Base-by-base conservation (phyloP, 1,139 yeast species). In the Geotrichum candidum region DNA sequence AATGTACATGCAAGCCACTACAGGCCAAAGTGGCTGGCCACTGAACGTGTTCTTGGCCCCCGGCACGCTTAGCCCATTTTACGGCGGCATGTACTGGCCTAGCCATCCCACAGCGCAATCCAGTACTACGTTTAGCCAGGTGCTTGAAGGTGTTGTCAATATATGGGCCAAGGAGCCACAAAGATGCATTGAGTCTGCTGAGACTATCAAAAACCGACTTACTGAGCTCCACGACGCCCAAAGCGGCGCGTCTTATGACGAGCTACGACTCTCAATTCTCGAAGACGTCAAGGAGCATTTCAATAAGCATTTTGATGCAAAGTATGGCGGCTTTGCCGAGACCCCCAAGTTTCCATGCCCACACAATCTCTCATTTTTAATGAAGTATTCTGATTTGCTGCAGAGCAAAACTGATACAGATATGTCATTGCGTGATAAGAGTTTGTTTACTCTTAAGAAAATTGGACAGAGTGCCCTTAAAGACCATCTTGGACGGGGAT, bases 1-100 rank as follows among this genome's bases (percentile, higher is more conserved):
- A 73, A 70, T 73, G 72, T 76, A 73, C 62, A 66, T 76, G 51
- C 78, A 76, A 64, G 77, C 74, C 9, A 70, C 74, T 3, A 66
- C 67, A 18, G 78, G 78, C n/a, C 70, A 69, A 3, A 77, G 78
- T 15, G 79, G 79, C n/a, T 76, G 79, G 79, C 79, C 79, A 1
- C 64, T 76, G 58, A 76, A 76, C 61, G 76, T 73, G 6, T 75
- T 76, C 61, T 66, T 76, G 59, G 70, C 71, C 1, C 79, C 79
- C 0, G 72, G 68, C 4, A 61, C 73, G 0, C 68, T 73, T 51
- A 70, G 70, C 53, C 79, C 79, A 10, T 72, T 76, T 31, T 74
- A 69, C 61, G 78, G 76, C 2, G 79, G 78, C 10, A 74, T 76
- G 10, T 76, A 74, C 63, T 75, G 77, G 76, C 71, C 76, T 1